These are phyloP conservation scores for Hygrophorus russula DNA, from an alignment of 768 basidiomycete species.

Conservation along the genomic window DNA sequence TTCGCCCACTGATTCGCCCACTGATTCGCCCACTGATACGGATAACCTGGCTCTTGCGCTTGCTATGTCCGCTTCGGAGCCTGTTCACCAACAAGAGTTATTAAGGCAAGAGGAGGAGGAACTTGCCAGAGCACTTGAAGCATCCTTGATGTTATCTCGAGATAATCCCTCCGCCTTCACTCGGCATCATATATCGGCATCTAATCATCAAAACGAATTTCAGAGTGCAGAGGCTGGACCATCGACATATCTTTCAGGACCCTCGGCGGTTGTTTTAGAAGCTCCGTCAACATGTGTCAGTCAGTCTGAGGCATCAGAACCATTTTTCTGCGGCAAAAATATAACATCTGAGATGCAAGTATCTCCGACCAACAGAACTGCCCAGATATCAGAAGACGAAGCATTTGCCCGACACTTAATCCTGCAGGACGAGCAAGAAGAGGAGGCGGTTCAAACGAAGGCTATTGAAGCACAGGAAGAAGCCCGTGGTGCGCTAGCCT, in stretches of 20 bases:
- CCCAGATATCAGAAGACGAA: constrained; percentile 16
- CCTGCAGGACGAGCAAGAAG: constrained; percentile 8
- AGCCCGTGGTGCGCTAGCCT: not conserved
- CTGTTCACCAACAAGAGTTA: constrained; percentile 20
- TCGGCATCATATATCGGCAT: constrained; percentile 2
- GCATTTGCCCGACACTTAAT: constrained; percentile 15
- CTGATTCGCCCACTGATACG: not conserved
- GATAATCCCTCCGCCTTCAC: constrained; percentile 9
- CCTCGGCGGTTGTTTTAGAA: too few species aligned
- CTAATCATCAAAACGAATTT: too few species aligned
- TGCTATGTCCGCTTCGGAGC: constrained; percentile 39
- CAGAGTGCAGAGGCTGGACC: constrained; percentile 10
- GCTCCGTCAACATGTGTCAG: too few species aligned
- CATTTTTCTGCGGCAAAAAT: too few species aligned
- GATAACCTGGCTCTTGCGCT: constrained; percentile 16
- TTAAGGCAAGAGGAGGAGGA: constrained; percentile 51
- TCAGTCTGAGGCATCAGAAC: too few species aligned
- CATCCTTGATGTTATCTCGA: constrained; percentile 23
- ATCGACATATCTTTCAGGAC: constrained; percentile 8
- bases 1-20: not conserved
- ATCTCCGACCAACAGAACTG: too few species aligned
- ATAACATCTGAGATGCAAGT: too few species aligned
- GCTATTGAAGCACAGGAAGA: constrained; percentile 6
- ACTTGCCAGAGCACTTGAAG: constrained; percentile 49
- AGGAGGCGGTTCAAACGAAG: constrained; percentile 1